Conservation (phyloP, 495 filamentous ascomycete species). For the Aspergillus nanangensis region DNA sequence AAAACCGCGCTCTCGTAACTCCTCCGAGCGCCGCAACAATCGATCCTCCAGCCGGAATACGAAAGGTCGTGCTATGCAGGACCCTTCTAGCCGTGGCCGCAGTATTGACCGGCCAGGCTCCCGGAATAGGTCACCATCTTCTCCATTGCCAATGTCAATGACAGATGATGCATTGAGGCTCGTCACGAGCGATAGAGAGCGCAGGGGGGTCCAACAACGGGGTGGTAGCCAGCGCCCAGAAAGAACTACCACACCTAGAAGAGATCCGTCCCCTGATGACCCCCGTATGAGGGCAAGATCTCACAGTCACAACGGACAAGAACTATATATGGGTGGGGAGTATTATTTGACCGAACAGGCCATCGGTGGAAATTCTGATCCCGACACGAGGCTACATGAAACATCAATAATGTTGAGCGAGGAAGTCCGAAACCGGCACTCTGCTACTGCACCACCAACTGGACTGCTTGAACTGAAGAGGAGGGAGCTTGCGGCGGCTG, state of each 20-base stretch:
- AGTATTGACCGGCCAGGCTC: conserved; percentile 56
- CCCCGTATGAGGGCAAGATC: conserved; percentile 40
- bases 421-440: conserved; percentile 17
- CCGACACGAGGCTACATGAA: conserved; percentile 15
- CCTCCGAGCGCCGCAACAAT: conserved; percentile 26
- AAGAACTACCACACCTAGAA: conserved; percentile 36
- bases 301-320: conserved; percentile 39
- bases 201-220: conserved; percentile 58
- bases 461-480: conserved; percentile 41
- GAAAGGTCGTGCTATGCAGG: conserved; percentile 43
- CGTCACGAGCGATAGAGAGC: conserved; percentile 57
- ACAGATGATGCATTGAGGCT: conserved; percentile 56
- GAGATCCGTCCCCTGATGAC: conserved; percentile 45
- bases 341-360: conserved; percentile 7
- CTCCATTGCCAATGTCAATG: conserved; percentile 66
- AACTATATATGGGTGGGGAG: conserved; percentile 17
- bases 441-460: conserved; percentile 22
- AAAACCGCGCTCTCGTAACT: conserved; percentile 31
- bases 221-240: conserved; percentile 45
- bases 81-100: conserved; percentile 40
- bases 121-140: conserved; percentile 69
- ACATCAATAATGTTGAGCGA: conserved; percentile 12
- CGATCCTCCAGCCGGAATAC: conserved; percentile 39
- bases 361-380: background rate
- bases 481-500: conserved; percentile 76